Conservation (phyloP, 352 stramenopile species). For the Globisporangium ultimum region DNA sequence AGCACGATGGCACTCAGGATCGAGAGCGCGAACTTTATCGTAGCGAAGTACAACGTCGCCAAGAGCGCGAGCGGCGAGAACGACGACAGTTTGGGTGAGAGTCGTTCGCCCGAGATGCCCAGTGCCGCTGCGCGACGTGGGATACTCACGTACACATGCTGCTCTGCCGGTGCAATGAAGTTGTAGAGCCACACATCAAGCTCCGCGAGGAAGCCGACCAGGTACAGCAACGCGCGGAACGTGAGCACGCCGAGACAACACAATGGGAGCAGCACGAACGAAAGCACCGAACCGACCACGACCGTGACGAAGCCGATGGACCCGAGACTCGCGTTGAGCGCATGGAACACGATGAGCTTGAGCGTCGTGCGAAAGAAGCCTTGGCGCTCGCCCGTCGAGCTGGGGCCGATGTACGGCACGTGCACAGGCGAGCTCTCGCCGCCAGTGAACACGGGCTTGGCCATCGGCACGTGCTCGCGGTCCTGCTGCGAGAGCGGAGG, state of each 20-base stretch:
- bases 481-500: constrained; percentile 8
- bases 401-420: constrained; percentile 18
- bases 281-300: constrained; percentile 29
- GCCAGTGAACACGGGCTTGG: constrained; percentile 13
- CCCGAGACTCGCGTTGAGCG: constrained; percentile 51
- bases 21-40: constrained; percentile 51
- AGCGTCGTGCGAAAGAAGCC: constrained; percentile 35
- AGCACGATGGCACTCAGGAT: constrained; percentile 50
- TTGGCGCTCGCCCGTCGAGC: constrained; percentile 9
- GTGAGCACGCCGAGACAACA: constrained; percentile 53
- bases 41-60: constrained; percentile 58
- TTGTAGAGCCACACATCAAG: constrained; percentile 62
- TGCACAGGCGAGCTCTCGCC: background rate
- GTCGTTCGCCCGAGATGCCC: constrained; percentile 41
- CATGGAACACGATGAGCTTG: constrained; percentile 58
- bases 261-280: constrained; percentile 41
- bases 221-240: constrained; percentile 48
- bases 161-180: constrained; percentile 48
- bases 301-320: constrained; percentile 39
- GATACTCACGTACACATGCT: constrained; percentile 46
- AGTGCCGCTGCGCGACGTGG: constrained; percentile 26
- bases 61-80: constrained; percentile 39
- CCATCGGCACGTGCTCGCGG: constrained; percentile 20
- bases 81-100: constrained; percentile 43
- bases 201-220: constrained; percentile 50